phyloP scores from a whole-genome alignment of 805 yeast species.

The Spathaspora gorwiae region DNA sequence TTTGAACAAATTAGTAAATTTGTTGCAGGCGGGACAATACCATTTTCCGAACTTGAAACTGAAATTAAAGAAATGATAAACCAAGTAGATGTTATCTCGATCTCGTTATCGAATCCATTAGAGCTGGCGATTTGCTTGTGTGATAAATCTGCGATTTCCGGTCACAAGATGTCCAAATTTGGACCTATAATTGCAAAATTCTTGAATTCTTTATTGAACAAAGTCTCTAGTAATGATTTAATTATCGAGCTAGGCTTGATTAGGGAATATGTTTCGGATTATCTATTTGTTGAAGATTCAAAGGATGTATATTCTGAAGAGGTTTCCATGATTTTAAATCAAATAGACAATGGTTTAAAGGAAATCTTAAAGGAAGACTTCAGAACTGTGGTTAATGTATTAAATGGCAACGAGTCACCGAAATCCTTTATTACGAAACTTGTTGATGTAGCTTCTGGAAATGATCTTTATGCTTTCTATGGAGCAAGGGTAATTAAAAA shows the following conservation, averaged over 20 bases:
- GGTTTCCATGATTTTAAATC: not conserved
- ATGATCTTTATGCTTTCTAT: slow-evolving; percentile 11
- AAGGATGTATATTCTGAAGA: not conserved
- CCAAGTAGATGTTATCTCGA: slow-evolving; percentile 14
- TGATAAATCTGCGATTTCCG: not conserved
- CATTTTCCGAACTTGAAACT: slow-evolving; percentile 22
- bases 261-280: slow-evolving; percentile 19
- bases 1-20: slow-evolving; percentile 9
- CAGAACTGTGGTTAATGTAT: not conserved
- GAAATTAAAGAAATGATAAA: slow-evolving; percentile 10
- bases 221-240: not conserved
- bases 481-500: slow-evolving; percentile 14
- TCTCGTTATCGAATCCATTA: slow-evolving; percentile 47
- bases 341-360: not conserved
- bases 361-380: not conserved
- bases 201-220: not conserved
- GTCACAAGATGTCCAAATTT: not conserved
- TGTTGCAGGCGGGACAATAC: slow-evolving; percentile 8
- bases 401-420: not conserved
- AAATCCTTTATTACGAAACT: not conserved
- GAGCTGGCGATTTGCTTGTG: slow-evolving; percentile 36
- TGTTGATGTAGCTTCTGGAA: not conserved
- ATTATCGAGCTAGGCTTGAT: not conserved
- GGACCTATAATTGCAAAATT: slow-evolving; percentile 7
- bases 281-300: slow-evolving; percentile 11